Conservation (phyloP, 2,329 filamentous ascomycete genomes). For the Hymenoscyphus infarciens region DNA sequence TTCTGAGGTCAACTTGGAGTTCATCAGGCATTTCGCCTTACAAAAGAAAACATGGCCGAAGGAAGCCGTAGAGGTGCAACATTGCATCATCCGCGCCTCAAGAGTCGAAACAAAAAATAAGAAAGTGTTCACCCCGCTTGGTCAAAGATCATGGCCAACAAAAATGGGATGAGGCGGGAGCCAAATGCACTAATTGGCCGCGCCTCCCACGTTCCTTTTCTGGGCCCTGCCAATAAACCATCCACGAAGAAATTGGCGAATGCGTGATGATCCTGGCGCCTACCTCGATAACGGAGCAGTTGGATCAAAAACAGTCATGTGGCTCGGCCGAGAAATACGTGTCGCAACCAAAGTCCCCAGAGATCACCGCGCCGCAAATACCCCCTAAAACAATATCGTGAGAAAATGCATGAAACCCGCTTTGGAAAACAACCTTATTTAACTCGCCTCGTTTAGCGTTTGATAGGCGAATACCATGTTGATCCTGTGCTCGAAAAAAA, state of each 20-base stretch:
- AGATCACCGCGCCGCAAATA: constrained; percentile 2
- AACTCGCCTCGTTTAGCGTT: constrained; percentile 8
- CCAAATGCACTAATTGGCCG: constrained; percentile 1
- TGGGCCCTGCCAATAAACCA: constrained; percentile 3
- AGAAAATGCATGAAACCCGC: constrained; percentile 2
- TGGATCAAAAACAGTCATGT: constrained; percentile 23
- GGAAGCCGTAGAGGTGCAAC: constrained; percentile 5
- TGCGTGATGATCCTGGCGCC: constrained; percentile 22
- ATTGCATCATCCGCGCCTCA: constrained; percentile 10
- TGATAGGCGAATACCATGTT: constrained; percentile 15
- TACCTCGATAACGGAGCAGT: constrained; percentile 25
- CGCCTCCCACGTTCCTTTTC: constrained; percentile 16
- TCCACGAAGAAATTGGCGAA: constrained; percentile 13
- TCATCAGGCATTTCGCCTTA: not conserved
- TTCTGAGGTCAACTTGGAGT: not conserved
- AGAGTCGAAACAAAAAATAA: not conserved
- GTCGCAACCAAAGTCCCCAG: not conserved
- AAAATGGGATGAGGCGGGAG: constrained; percentile 20
- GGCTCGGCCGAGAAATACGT: constrained; percentile 15
- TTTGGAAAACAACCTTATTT: constrained; percentile 15
- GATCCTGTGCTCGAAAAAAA: constrained; percentile 10
- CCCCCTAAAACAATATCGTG: not conserved
- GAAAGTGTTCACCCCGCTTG: not conserved
- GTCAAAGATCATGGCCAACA: constrained; percentile 15
- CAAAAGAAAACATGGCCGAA: constrained; percentile 3